Evolutionary conservation across 1,139 yeast species (phyloP).

Genomic region (Candida buenavistaensis): DNA sequence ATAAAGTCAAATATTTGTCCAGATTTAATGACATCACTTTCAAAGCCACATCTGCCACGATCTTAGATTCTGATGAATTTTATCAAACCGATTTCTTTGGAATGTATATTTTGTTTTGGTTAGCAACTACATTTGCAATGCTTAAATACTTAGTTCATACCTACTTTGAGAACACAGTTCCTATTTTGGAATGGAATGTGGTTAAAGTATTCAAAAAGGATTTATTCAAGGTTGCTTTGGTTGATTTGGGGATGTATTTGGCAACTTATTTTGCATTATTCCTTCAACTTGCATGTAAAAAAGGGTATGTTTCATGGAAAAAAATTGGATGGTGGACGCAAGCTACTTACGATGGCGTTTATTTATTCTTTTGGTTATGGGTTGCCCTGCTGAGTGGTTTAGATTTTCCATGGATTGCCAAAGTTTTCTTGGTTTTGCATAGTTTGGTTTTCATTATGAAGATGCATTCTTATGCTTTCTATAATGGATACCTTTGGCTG

Average conservation of each 20-base stretch:
- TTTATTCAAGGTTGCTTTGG: slow-evolving; percentile 59
- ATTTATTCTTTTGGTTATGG: slow-evolving; percentile 49
- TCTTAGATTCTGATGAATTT: slow-evolving; percentile 47
- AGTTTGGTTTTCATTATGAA: slow-evolving; percentile 88
- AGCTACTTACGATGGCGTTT: slow-evolving; percentile 52
- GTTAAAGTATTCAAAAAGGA: slow-evolving; percentile 53
- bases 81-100: slow-evolving; percentile 56
- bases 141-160: slow-evolving; percentile 49
- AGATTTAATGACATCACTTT: slow-evolving; percentile 16
- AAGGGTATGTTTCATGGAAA: slow-evolving; percentile 54
- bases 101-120: slow-evolving; percentile 68
- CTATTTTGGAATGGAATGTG: slow-evolving; percentile 48
- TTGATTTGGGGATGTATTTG: slow-evolving; percentile 71
- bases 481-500: slow-evolving; percentile 84
- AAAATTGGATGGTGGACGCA: slow-evolving; percentile 61
- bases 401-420: slow-evolving; percentile 82
- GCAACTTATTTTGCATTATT: slow-evolving; percentile 55
- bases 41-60: slow-evolving; percentile 33
- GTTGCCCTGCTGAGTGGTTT: slow-evolving; percentile 47
- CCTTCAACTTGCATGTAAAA: slow-evolving; percentile 53
- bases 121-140: slow-evolving; percentile 56
- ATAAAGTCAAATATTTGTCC: slow-evolving; percentile 12
- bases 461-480: slow-evolving; percentile 86
- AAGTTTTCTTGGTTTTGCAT: slow-evolving; percentile 78
- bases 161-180: slow-evolving; percentile 25